phyloP scores from a whole-genome alignment of 2,329 filamentous ascomycete species.

The Botrytis aclada region DNA sequence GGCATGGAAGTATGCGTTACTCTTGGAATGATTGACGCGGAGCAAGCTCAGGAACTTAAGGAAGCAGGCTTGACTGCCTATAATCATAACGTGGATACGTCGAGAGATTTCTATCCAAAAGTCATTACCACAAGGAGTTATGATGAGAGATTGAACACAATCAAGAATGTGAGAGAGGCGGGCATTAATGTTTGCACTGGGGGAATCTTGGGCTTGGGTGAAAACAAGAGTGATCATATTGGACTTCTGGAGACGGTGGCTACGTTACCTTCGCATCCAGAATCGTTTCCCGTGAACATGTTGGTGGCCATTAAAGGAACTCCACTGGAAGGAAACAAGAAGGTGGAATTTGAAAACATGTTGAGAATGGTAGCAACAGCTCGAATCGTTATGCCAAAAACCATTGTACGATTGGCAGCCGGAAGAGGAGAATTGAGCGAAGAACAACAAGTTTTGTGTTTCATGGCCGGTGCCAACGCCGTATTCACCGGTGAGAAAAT shows the following conservation, averaged over 20 bases:
- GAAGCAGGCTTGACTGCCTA: constrained; percentile 84
- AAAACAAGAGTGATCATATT: constrained; percentile 74
- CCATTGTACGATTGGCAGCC: constrained; percentile 83
- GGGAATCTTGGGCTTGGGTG: constrained; percentile 81
- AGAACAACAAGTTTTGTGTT: constrained; percentile 85
- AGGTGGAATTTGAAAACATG: constrained; percentile 73
- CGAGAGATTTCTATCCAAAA: constrained; percentile 80
- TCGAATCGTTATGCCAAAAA: constrained; percentile 75
- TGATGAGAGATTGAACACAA: constrained; percentile 79
- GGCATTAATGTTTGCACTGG: constrained; percentile 89
- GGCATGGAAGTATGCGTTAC: constrained; percentile 94
- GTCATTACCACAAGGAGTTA: constrained; percentile 84
- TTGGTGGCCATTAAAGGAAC: constrained; percentile 90
- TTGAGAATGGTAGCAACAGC: constrained; percentile 82
- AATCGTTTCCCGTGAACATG: constrained; percentile 89
- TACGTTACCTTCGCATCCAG: constrained; percentile 76
- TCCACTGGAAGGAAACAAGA: constrained; percentile 70
- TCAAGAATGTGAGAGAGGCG: constrained; percentile 76
- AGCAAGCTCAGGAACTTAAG: constrained; percentile 78
- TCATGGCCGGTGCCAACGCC: constrained; percentile 89
- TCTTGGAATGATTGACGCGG: constrained; percentile 82
- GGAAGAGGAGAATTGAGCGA: constrained; percentile 81
- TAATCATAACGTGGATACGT: constrained; percentile 93
- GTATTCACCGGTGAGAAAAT: constrained; percentile 96
- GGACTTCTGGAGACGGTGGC: constrained; percentile 80